A percentile compares a stretch with the other conserved stretches of the same genome.
Evolutionary conservation across 306 rosid species (phyloP).

Genomic region (Vigna mungo): DNA sequence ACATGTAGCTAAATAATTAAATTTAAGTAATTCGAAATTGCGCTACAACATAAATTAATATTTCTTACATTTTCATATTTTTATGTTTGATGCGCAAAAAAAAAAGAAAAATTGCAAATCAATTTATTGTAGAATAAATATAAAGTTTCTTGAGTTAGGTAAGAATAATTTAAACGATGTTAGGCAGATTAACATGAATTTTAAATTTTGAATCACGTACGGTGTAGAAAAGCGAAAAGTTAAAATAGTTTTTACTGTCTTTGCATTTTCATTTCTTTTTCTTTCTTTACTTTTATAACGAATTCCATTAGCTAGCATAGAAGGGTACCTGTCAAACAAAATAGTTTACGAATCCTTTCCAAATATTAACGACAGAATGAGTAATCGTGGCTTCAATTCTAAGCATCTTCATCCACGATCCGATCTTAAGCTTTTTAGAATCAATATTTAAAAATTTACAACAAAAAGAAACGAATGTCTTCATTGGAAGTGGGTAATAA

Average conservation of each 20-base stretch:
- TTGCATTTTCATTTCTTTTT: not conserved
- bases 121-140: not conserved
- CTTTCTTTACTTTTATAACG: not conserved
- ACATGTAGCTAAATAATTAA: too few relatives aligned
- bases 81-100: not conserved
- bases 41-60: too few relatives aligned
- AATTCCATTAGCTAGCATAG: not conserved
- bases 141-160: not conserved
- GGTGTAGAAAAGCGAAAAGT: not conserved
- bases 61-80: not conserved
- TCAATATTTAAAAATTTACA: not conserved
- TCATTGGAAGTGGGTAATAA: not conserved
- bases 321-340: not conserved
- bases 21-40: too few relatives aligned
- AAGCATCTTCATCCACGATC: constrained; percentile 20
- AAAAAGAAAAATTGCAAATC: not conserved
- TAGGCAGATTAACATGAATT: not conserved
- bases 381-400: constrained; percentile 7
- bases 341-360: constrained; percentile 5
- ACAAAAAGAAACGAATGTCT: not conserved
- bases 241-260: constrained; percentile 6
- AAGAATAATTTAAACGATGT: not conserved
- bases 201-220: not conserved
- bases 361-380: not conserved
- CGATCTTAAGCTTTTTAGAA: constrained; percentile 19